Evolutionary conservation across 768 basidiomycete genomes (phyloP), one percentile per base, ranked within the genome.

Genomic region (Xerocomellus chrysenteron): DNA sequence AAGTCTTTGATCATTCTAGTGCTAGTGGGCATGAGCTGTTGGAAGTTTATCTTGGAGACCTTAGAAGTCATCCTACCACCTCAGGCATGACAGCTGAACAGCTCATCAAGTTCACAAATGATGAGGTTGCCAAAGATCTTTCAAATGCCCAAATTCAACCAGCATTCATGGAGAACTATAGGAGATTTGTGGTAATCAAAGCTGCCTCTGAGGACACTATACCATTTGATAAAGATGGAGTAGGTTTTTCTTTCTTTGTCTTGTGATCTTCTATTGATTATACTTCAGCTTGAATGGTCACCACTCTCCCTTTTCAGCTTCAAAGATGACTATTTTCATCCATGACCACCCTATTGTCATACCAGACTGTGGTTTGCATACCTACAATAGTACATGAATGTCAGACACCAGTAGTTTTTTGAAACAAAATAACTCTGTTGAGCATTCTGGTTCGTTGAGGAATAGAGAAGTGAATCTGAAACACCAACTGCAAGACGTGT

Each of bases 161-260:
- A n/a, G 69, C 63, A 24, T 74, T 90, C 36, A 84, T 87, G 81
- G 71, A 76, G 46, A 64, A 75, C 32, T 84, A 85, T 64, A 80
- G 90, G 28, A 81, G 90, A 28, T 91, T 81, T 69, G 82, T 88
- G 12, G 76, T 88, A 1, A 71, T 92, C 37, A 77, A 67, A 62
- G 73, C 74, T 47, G 65, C 71, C 43, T 68, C 65, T 35, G 74
- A 79, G 59, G 57, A 53, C 12, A 55, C 57, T 32, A 56, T 64
- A 40, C 52, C 62, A 50, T 58, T 52, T 52, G 67, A 76, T 43
- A 68, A 65, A 45, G 67, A 75, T 55, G 84, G 81, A 56, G 87
- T 88, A 65, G 52, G 84, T 26, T 26, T 46, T 47, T 54, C 1
- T 2, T 33, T 45, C 2, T 21, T 42, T 40, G 36, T 13, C 48